phyloP scores from a whole-genome alignment of 495 filamentous ascomycete species.

The Neurospora discreta region DNA sequence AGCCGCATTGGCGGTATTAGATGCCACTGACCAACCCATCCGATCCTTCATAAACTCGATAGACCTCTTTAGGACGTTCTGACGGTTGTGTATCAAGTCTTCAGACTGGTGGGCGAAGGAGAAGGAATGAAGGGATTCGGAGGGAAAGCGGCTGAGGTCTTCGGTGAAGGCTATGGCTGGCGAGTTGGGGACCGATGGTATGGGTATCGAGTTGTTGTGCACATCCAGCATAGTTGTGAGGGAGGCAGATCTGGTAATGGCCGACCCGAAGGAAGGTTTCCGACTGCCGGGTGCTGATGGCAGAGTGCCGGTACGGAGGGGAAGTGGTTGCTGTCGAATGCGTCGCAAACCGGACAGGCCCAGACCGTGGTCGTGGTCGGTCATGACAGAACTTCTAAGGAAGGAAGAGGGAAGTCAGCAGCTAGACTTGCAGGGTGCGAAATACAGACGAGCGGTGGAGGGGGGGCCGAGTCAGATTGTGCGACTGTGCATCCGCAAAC shows the following conservation, averaged over 20 bases:
- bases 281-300: conserved; percentile 47
- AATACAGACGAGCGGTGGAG: neutral
- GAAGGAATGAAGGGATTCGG: conserved; percentile 95
- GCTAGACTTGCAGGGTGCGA: neutral
- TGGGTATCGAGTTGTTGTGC: conserved; percentile 25
- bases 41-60: conserved; percentile 97
- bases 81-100: conserved; percentile 77
- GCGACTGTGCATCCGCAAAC: conserved; percentile 27
- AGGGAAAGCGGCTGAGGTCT: conserved; percentile 84
- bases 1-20: conserved; percentile 20
- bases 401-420: conserved; percentile 18
- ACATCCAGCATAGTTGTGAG: conserved; percentile 42
- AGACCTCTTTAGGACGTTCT: conserved; percentile 86
- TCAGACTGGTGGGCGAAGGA: conserved; percentile 96
- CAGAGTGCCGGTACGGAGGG: conserved; percentile 51
- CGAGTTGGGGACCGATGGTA: conserved; percentile 50
- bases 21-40: conserved; percentile 61
- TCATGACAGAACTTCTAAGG: conserved; percentile 39
- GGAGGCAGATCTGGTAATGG: conserved; percentile 50
- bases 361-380: conserved; percentile 47
- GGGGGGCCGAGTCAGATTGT: neutral
- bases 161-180: conserved; percentile 57
- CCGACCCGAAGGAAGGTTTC: conserved; percentile 43
- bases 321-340: conserved; percentile 73
- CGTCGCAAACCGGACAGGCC: conserved; percentile 72